Conservation (phyloP, 805 yeast species). For the Saturnispora mendoncae region DNA sequence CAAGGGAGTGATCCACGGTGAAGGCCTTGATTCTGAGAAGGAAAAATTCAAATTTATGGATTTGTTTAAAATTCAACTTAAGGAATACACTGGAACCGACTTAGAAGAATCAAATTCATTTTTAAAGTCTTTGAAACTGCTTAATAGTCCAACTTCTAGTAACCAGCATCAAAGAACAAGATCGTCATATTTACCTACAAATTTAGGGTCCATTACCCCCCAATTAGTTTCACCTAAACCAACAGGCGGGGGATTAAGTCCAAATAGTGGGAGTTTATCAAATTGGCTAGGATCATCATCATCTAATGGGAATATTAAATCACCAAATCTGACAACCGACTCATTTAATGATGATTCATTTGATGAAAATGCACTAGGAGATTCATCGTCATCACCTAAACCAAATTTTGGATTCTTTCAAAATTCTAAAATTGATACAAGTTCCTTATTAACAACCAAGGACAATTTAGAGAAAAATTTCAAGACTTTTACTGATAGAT, state of each 20-base stretch:
- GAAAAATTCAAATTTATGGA: conserved; percentile 32
- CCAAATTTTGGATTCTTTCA: conserved; percentile 15
- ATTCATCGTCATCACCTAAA: conserved; percentile 11
- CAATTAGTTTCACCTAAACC: conserved; percentile 13
- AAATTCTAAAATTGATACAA: conserved; percentile 24
- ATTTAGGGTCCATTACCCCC: conserved; percentile 14
- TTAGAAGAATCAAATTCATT: conserved; percentile 23
- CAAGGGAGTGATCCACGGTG: conserved; percentile 38
- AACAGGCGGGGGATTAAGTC: neutral
- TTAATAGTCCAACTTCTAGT: neutral
- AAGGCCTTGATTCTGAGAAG: conserved; percentile 26
- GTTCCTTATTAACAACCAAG: conserved; percentile 31
- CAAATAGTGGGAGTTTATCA: conserved; percentile 1
- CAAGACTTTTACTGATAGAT: conserved; percentile 44
- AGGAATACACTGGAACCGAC: conserved; percentile 25
- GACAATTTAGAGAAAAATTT: conserved; percentile 37
- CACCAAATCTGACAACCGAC: conserved; percentile 3
- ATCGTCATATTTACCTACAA: conserved; percentile 15
- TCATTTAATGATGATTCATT: conserved; percentile 6
- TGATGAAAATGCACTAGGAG: conserved; percentile 1
- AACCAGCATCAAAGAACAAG: conserved; percentile 10
- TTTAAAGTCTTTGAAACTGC: conserved; percentile 19
- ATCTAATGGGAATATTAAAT: neutral
- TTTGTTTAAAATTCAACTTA: conserved; percentile 31
- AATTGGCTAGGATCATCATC: neutral